Evolutionary conservation across 75 land plant species (phyloP), one percentile per base, ranked within the genome.

Genomic region (Pinus taeda): DNA sequence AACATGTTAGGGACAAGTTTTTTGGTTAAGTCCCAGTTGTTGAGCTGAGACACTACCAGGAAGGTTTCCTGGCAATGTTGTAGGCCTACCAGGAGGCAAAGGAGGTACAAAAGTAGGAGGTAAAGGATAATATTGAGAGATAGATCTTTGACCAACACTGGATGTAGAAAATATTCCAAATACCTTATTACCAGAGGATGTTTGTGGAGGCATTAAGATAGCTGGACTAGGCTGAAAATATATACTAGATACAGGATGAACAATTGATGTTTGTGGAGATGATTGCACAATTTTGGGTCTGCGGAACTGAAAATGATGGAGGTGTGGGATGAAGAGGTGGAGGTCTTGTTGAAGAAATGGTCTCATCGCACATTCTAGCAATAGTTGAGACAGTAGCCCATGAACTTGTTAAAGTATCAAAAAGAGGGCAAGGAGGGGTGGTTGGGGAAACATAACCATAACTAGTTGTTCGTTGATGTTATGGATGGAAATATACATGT

Each of bases 291-390:
- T 65, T 17, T 85, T 60, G 60, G 2, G 33, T 1, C 1, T 2
- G 1, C 1, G 69, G 39, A 26, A 83, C 8, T 13, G 91, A 79
- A 73, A 71, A 88, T 11, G 92, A 90, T 33, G 92, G 92, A 3
- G 95, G 95, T 2, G 81, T 83, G 7, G 90, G 87, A 66, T 89
- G 92, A 77, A 90, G 91, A 20, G 92, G 95, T 29, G 94, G 94
- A 66, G 84, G 84, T 61, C 92, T 83, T 15, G 55, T 29, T 45
- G 89, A 80, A 60, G 77, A 60, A 74, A 69, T 65, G 4, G 89
- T 53, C 0, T 77, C 88, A 57, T 78, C 80, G 75, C 2, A 76
- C 3, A 71, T 18, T 24, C 74, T 57, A 33, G 74, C 60, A 12
- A 33, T 73, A 21, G 61, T 33, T 60, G 83, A 42, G 29, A 61